Conservation (phyloP, 2,329 filamentous ascomycete species). For the Aspergillus thermomutatus region DNA sequence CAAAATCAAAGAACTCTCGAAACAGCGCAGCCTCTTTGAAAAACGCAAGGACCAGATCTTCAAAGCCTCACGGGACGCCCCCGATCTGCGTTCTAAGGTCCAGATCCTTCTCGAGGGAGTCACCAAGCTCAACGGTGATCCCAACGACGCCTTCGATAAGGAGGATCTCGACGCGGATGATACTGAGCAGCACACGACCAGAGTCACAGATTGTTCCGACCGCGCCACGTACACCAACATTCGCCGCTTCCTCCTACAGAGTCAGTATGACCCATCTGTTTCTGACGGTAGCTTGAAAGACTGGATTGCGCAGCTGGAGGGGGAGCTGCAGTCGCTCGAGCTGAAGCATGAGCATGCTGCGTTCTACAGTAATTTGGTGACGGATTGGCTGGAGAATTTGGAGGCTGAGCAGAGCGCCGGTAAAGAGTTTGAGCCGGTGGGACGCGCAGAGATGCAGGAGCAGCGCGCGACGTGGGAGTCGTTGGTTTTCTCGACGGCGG, state of each 20-base stretch:
- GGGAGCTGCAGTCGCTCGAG: constrained; percentile 49
- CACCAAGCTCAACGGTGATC: constrained; percentile 36
- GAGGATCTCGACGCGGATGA: constrained; percentile 28
- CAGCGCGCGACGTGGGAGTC: constrained; percentile 55
- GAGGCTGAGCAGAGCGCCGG: constrained; percentile 28
- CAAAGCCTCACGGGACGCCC: constrained; percentile 25
- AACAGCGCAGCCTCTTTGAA: constrained; percentile 51
- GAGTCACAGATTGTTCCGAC: constrained; percentile 18
- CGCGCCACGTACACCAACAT: constrained; percentile 42
- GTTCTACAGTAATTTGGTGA: constrained; percentile 55
- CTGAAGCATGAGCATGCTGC: constrained; percentile 55
- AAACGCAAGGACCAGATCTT: constrained; percentile 44
- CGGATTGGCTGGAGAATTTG: constrained; percentile 49
- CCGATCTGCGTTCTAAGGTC: constrained; percentile 30
- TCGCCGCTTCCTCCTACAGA: constrained; percentile 52
- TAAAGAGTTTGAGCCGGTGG: constrained; percentile 46
- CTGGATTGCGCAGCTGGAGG: constrained; percentile 48
- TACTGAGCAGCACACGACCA: not conserved
- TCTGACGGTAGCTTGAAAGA: constrained; percentile 44
- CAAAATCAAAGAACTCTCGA: constrained; percentile 56
- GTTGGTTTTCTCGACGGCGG: constrained; percentile 49
- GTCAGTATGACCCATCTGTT: constrained; percentile 52
- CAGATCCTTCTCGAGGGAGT: constrained; percentile 36
- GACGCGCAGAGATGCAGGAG: constrained; percentile 53
- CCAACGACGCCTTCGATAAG: constrained; percentile 33